Evolutionary conservation across 1,284 basidiomycete genomes (phyloP), one percentile per base, ranked within the genome.

Genomic region (Neonothopanus nambi): DNA sequence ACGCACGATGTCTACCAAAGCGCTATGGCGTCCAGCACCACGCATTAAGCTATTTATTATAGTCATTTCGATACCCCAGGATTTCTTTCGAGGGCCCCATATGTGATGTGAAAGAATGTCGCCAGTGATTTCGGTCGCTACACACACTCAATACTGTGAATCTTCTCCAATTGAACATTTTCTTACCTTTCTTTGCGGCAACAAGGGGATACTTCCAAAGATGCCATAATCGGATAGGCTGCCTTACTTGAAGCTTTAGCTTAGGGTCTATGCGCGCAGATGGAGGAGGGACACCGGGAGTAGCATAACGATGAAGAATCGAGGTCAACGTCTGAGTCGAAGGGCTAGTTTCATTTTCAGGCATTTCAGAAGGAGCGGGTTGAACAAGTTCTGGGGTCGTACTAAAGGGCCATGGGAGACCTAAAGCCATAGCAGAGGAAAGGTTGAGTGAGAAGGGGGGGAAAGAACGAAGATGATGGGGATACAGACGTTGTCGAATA

Each of bases 41-140:
- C 95, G 85, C 80, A 97, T 91, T 60, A 97, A 77, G 53, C 85
- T 85, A 7, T 88, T 89, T 17, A 93, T 77, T 20, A 93, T 75
- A 1, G 91, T 92, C 90, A 93, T 92, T 67, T 93, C 88, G 48
- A 95, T 83, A 0, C 91, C 91, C 93, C 93, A 95, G 3, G 88
- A 87, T 67, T 89, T 88, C 64, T 84, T 86, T 36, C 87, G 82
- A 1, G 93, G 93, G 2, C 93, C 93, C 77, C 82, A 88, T 39
- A 93, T 70, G 59, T 85, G 81, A 65, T 94, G 85, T 7, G 79
- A 76, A 30, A 91, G 68, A 23, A 93, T 77, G 52, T 91, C 91
- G 20, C 75, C 70, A 5, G 83, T 81, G 8, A 93, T 66, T 42
- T 86, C 82, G 30, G 83, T 85, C 23, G 84, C 91, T 93, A 64